Evolutionary conservation across 1,284 basidiomycete genomes (phyloP).

Genomic region (Moniliophthora roreri): DNA sequence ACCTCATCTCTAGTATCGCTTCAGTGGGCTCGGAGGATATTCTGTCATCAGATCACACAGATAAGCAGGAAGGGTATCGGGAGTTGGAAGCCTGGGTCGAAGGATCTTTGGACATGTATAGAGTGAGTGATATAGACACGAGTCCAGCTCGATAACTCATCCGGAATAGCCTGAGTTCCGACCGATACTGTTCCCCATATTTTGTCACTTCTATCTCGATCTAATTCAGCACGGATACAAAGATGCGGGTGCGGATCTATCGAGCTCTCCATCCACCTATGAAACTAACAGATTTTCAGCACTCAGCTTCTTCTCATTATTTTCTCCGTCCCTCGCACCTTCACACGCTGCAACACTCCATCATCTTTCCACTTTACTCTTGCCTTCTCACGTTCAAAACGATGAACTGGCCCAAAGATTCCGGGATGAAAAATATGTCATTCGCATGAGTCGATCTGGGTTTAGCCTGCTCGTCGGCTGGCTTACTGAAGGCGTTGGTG

Average conservation of each 20-base stretch:
- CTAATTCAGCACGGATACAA: conserved; percentile 89
- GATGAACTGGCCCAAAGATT: conserved; percentile 87
- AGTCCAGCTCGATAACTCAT: conserved; percentile 6
- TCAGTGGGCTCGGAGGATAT: conserved; percentile 81
- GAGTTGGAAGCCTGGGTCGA: conserved; percentile 95
- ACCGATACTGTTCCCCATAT: conserved; percentile 93
- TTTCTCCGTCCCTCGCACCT: conserved; percentile 70
- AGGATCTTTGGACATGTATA: conserved; percentile 85
- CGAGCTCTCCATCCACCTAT: not conserved
- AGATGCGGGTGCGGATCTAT: conserved; percentile 69
- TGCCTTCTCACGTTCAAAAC: conserved; percentile 84
- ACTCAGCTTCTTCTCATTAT: conserved; percentile 72
- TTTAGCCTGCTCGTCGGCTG: conserved; percentile 93
- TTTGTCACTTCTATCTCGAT: conserved; percentile 96
- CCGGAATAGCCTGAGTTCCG: conserved; percentile 81
- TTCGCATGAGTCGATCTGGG: conserved; percentile 90
- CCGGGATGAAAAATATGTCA: conserved; percentile 86
- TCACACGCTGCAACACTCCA: conserved; percentile 76
- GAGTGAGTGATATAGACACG: conserved; percentile 45
- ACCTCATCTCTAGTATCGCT: conserved; percentile 72
- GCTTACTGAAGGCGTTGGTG: conserved; percentile 91
- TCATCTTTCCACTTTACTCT: conserved; percentile 79
- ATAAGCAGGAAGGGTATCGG: conserved; percentile 85
- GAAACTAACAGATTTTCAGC: conserved; percentile 41
- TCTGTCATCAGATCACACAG: conserved; percentile 82